These are phyloP conservation scores for Amesomyces nigricolor DNA, from an alignment of 2,329 filamentous ascomycete genomes.

Conservation along the genomic window DNA sequence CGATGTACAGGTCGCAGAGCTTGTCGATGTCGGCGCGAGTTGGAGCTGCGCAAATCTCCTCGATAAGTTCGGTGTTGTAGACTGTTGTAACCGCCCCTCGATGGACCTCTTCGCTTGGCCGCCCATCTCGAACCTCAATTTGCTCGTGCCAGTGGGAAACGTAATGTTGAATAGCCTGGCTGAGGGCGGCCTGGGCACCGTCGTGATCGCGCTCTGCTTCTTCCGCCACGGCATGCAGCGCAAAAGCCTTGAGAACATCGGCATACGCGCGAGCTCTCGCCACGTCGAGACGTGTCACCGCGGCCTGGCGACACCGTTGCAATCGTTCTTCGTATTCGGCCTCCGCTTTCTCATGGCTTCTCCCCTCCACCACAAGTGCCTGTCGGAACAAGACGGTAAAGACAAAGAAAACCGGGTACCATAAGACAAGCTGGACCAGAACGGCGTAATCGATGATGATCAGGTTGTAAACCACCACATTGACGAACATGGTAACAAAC, in stretches of 20 bases:
- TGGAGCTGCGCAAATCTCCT: conserved; percentile 24
- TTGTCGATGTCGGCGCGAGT: conserved; percentile 26
- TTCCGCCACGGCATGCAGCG: conserved; percentile 21
- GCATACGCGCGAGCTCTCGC: conserved; percentile 22
- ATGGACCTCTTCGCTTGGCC: conserved; percentile 5
- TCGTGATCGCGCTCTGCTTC: conserved; percentile 20
- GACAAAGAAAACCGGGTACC: conserved; percentile 26
- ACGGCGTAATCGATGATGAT: conserved; percentile 27
- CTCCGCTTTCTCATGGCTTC: conserved; percentile 12
- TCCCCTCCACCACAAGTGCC: conserved; percentile 19
- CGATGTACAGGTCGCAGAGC: conserved; percentile 25
- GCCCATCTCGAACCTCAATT: conserved; percentile 19
- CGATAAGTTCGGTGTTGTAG: conserved; percentile 24
- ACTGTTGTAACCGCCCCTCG: conserved; percentile 24
- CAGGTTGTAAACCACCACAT: conserved; percentile 22
- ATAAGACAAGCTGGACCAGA: conserved; percentile 25
- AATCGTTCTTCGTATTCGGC: conserved; percentile 22
- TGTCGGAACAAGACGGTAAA: conserved; percentile 25
- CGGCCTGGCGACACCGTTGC: conserved; percentile 12
- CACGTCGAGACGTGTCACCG: conserved; percentile 20
- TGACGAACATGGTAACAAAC: conserved; percentile 26
- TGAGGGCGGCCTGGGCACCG: conserved; percentile 16
- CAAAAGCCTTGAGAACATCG: conserved; percentile 24
- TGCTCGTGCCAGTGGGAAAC: conserved; percentile 27
- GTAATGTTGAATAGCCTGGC: conserved; percentile 20